Percentiles rank a stretch among this genome's conserved stretches.
phyloP scores from a whole-genome alignment of 2,329 filamentous ascomycete genomes.

The Botrytis hyacinthi region DNA sequence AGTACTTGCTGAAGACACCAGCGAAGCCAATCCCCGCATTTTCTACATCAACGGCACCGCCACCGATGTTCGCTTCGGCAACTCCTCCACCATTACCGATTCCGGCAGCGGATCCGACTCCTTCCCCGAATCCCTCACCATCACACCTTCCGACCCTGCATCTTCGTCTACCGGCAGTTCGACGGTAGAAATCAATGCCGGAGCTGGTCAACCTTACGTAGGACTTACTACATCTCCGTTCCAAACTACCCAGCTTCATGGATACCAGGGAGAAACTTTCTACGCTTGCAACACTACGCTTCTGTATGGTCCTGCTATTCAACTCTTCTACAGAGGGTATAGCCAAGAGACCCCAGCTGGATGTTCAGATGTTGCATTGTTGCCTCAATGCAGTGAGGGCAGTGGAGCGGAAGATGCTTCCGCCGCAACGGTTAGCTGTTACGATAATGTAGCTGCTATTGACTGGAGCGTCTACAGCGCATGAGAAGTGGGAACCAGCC shows the following conservation, averaged over 20 bases:
- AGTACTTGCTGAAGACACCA: slow-evolving; percentile 36
- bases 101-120: slow-evolving; percentile 36
- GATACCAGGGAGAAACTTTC: slow-evolving; percentile 39
- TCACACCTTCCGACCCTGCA: slow-evolving; percentile 36
- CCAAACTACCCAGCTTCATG: slow-evolving; percentile 38
- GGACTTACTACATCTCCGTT: slow-evolving; percentile 41
- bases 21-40: slow-evolving; percentile 34
- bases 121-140: slow-evolving; percentile 42
- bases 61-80: slow-evolving; percentile 37
- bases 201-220: slow-evolving; percentile 41
- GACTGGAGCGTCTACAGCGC: slow-evolving; percentile 41
- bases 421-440: slow-evolving; percentile 43
- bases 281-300: slow-evolving; percentile 46
- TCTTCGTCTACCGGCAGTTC: slow-evolving; percentile 28
- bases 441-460: slow-evolving; percentile 43
- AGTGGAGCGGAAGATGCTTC: slow-evolving; percentile 44
- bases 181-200: slow-evolving; percentile 41
- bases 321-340: slow-evolving; percentile 44
- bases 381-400: slow-evolving; percentile 46
- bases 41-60: slow-evolving; percentile 53
- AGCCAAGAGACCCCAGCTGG: slow-evolving; percentile 39
- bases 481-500: neutral
- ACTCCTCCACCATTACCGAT: slow-evolving; percentile 44
- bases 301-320: slow-evolving; percentile 42
- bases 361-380: slow-evolving; percentile 45